Evolutionary conservation across 1,284 basidiomycete genomes (phyloP), one percentile per base, ranked within the genome.

Genomic region (Papiliotrema laurentii): DNA sequence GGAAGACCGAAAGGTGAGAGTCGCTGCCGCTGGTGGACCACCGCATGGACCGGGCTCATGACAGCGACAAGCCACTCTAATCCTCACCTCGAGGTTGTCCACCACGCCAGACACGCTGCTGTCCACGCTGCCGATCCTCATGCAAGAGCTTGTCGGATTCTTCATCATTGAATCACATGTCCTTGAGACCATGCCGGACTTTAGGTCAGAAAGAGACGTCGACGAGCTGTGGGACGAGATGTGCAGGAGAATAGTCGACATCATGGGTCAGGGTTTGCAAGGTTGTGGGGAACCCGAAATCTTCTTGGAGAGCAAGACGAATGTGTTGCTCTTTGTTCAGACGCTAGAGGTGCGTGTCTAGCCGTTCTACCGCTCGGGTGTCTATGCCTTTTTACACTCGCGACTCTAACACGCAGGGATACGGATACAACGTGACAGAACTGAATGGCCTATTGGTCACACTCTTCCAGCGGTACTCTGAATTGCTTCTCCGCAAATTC

Each of bases 81-180:
- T 98, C 62, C 81, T 99, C 18, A 90, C 91, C 4, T 77, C 78
- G 24, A 71, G 75, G 3, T 57, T 76, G 5, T 68, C 72, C 0
- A 73, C 77, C 11, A 65, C 73, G 5, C 69, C 74, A 1, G 61
- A 68, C 30, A 66, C 71, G 38, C 57, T 58, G 80, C 81, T 19
- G 74, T 86, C 47, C 4, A 71, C 69, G 3, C 69, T 79, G 5
- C 71, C 74, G 0, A 53, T 81, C 22, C 76, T 96, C 18, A 85
- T 89, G 34, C 86, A 97, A 72, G 89, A 97, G 72, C 89, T 97
- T 54, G 87, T 93, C n/a, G 96, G 96, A 0, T 99, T 97, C 75
- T 98, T 99, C 76, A 90, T 98, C 51, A 86, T 98, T 56, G 96
- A 99, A 72, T 85, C 83, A 5, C 87, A 97, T 65, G 93, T 99